Evolutionary conservation across 2,329 filamentous ascomycete species (phyloP), one percentile per base, ranked within the genome.

Genomic region (Zymoseptoria crescenta): DNA sequence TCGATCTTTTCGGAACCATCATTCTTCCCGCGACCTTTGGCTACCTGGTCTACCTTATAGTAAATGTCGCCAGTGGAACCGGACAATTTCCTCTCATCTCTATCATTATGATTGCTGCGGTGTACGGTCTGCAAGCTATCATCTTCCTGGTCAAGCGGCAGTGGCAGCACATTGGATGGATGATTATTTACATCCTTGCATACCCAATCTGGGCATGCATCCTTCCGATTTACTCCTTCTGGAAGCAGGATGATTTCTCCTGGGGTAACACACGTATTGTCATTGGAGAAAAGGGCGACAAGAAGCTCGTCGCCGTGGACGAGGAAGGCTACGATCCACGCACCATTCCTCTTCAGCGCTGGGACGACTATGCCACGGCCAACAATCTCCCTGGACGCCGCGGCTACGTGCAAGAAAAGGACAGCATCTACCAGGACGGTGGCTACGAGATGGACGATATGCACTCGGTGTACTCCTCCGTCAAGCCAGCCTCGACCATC

Each of bases 201-300:
- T 96, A 89, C 79, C 94, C 94, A 0, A 88, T 99, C 67, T 96
- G 93, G 79, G 94, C 88, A 3, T 89, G 99, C 69, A 73, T 95
- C 63, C 83, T 99, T 10, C 94, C 94, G 0, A 78, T 99, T 64
- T 99, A 97, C 79, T 96, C 93, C 0, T 99, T 99, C 87, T 99
- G 94, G 94, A 96, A 96, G 76, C 92, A 96, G 75, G 94, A 99
- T 76, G 93, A 99, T 77, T 99, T 99, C 81, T 87, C 87, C 1
- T 99, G 94, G 94, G 94, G 94, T 81, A 97, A 94, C 78, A 99
- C 94, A 1, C 91, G 94, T 83, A 86, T 99, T 65, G 94, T 99
- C 66, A 89, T 97, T 65, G 93, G 91, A 60, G 94, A 99, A 74
- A 91, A 93, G 74, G 93, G 92, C 63, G 84, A 83, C 72, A 96